phyloP scores from a whole-genome alignment of 345 rosid genomes.

The Populus euphratica region DNA sequence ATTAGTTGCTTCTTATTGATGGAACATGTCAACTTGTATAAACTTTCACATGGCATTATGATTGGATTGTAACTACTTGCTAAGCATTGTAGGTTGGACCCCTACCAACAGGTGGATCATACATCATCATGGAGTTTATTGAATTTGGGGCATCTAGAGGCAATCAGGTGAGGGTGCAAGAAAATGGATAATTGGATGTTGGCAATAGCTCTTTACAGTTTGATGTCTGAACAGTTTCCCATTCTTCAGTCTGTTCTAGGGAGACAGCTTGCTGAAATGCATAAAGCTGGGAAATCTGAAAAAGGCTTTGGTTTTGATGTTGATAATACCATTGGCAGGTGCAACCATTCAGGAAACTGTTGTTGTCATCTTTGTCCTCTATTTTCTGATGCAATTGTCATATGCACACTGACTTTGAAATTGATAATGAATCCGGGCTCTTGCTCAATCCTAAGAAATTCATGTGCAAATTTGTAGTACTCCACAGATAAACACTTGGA shows the following conservation, averaged over 20 bases:
- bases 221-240: slow-evolving; percentile 18
- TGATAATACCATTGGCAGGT: slow-evolving; percentile 95
- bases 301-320: slow-evolving; percentile 90
- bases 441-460: slow-evolving; percentile 12
- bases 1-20: not conserved
- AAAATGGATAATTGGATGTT: slow-evolving; percentile 8
- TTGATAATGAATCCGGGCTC: not conserved
- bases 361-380: not conserved
- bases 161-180: slow-evolving; percentile 56
- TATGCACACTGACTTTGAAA: not conserved
- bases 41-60: not conserved
- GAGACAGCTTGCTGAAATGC: slow-evolving; percentile 92
- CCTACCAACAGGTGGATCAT: slow-evolving; percentile 77
- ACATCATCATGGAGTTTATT: slow-evolving; percentile 83
- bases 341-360: slow-evolving; percentile 2
- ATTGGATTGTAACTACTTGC: slow-evolving; percentile 10
- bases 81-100: slow-evolving; percentile 55
- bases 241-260: slow-evolving; percentile 67
- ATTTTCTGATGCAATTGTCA: not conserved
- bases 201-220: not conserved
- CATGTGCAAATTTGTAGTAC: slow-evolving; percentile 45
- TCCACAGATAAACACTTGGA: slow-evolving; percentile 88
- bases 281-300: slow-evolving; percentile 71
- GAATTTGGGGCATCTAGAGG: slow-evolving; percentile 77
- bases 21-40: not conserved